These are phyloP conservation scores for Ogataea nitratoaversa DNA, from an alignment of 805 yeast genomes.

Conservation along the genomic window DNA sequence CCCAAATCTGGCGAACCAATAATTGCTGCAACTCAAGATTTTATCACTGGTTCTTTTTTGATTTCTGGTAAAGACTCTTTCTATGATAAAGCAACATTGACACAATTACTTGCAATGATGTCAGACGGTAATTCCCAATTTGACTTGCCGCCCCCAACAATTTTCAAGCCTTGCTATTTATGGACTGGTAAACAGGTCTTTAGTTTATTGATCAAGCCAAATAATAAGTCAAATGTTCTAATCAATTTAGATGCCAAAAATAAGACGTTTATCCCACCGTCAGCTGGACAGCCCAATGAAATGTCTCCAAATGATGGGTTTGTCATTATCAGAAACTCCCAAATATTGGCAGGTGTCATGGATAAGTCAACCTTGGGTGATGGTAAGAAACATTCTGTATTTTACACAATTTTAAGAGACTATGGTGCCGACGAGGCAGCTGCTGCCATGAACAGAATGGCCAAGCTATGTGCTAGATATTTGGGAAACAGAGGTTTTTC, in stretches of 20 bases:
- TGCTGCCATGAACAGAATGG: constrained; percentile 96
- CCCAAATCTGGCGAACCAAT: constrained; percentile 99
- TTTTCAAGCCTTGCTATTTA: constrained; percentile 78
- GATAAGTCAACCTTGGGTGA: constrained; percentile 95
- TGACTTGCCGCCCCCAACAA: constrained; percentile 94
- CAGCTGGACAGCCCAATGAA: constrained; percentile 68
- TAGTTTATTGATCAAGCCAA: constrained; percentile 82
- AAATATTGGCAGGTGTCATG: constrained; percentile 90
- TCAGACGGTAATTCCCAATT: constrained; percentile 84
- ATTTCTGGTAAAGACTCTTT: constrained; percentile 92
- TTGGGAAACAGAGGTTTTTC: constrained; percentile 95
- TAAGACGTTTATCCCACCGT: constrained; percentile 82
- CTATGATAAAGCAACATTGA: constrained; percentile 79
- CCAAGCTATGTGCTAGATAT: constrained; percentile 94
- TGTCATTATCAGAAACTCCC: constrained; percentile 84
- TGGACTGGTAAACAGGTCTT: constrained; percentile 99
- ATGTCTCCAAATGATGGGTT: constrained; percentile 98
- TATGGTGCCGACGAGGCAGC: constrained; percentile 98
- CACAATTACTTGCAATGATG: constrained; percentile 90
- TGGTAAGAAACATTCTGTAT: constrained; percentile 95
- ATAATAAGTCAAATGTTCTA: constrained; percentile 65
- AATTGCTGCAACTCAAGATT: constrained; percentile 99
- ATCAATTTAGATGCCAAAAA: constrained; percentile 93
- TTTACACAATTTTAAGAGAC: constrained; percentile 91
- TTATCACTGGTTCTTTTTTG: constrained; percentile 92